Percentiles rank a stretch among this genome's conserved stretches.
Conservation (phyloP, 192 early-diverging fungal genomes). For the Coemansia sp. region DNA sequence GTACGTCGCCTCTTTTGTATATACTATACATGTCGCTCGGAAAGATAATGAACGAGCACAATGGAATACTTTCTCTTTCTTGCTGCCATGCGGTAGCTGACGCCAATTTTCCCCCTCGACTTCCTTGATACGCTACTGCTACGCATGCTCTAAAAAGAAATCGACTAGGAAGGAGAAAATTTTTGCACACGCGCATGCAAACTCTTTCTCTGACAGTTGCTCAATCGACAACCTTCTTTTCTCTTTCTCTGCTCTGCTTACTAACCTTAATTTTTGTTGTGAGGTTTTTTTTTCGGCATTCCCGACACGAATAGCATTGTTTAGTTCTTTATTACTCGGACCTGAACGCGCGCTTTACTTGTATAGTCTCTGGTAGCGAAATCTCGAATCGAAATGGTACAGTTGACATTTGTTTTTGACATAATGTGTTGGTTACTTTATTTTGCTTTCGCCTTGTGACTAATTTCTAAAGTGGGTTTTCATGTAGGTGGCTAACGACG, state of each 20-base stretch:
- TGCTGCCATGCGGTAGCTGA: neutral
- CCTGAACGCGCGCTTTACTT: neutral
- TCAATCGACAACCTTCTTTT: neutral
- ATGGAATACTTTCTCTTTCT: neutral
- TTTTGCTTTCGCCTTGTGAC: neutral
- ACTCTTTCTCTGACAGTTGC: neutral
- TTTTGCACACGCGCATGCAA: neutral
- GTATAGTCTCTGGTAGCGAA: neutral
- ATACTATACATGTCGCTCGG: neutral
- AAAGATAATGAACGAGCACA: neutral
- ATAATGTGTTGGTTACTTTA: neutral
- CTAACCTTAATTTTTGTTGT: conserved; percentile 7
- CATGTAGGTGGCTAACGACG: conserved; percentile 10
- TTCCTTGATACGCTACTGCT: neutral
- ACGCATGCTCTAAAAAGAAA: neutral
- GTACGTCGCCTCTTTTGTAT: neutral
- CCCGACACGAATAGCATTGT: neutral
- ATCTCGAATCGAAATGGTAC: conserved; percentile 2
- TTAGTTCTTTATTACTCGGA: neutral
- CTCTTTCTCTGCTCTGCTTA: neutral
- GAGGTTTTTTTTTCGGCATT: neutral
- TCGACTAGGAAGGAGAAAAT: neutral
- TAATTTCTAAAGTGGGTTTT: neutral
- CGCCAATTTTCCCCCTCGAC: neutral
- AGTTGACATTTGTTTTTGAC: conserved; percentile 1